These are phyloP conservation scores for Maudiozyma saulgeensis DNA, from an alignment of 805 yeast species.

Conservation along the genomic window DNA sequence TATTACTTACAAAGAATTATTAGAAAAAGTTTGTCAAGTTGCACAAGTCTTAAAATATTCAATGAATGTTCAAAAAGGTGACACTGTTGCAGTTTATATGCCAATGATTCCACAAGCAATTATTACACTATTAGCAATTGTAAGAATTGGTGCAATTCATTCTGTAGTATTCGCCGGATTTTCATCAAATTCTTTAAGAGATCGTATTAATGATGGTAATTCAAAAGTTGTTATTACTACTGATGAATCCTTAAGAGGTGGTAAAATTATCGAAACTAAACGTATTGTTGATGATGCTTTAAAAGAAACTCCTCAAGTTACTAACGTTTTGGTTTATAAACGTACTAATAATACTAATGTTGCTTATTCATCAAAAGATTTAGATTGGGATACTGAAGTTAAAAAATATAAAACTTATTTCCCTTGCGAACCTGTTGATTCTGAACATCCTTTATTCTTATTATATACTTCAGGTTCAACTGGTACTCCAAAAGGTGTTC, in stretches of 20 bases:
- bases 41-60: conserved; percentile 54
- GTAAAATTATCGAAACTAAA: conserved; percentile 70
- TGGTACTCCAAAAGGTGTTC: conserved; percentile 83
- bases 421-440: conserved; percentile 64
- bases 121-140: conserved; percentile 65
- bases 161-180: conserved; percentile 84
- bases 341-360: conserved; percentile 51
- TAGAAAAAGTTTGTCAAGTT: conserved; percentile 59
- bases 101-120: conserved; percentile 83
- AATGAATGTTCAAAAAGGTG: conserved; percentile 70
- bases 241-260: conserved; percentile 79
- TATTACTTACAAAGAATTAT: conserved; percentile 61
- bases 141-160: conserved; percentile 75
- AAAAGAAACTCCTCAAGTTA: conserved; percentile 53
- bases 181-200: conserved; percentile 60
- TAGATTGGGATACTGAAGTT: conserved; percentile 68
- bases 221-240: conserved; percentile 68
- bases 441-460: conserved; percentile 78
- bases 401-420: conserved; percentile 55
- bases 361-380: conserved; percentile 47
- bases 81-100: conserved; percentile 75
- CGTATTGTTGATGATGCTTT: conserved; percentile 77
- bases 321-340: conserved; percentile 60
- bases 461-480: conserved; percentile 83
- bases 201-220: conserved; percentile 62